Base-by-base conservation (phyloP, 176 grass and related monocot species). In the Oryza longistaminata region DNA sequence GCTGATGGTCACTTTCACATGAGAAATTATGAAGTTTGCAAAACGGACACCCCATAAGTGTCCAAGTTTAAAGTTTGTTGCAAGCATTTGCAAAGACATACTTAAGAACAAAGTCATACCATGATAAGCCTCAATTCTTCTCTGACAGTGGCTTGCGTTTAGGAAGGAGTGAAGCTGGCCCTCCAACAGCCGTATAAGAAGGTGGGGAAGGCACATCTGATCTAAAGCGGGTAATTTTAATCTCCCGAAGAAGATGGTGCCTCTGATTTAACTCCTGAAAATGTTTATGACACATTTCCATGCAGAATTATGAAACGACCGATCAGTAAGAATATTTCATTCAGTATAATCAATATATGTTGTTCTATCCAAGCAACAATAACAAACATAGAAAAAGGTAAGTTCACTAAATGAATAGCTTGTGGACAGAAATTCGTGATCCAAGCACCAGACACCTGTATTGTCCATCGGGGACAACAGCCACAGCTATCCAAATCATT, bases 51-150 rank as follows among this genome's bases (percentile, higher is more conserved):
- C n/a, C n/a, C n/a, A n/a, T 24, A 24, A 62, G 58, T 58, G 5
- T 16, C 0, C 52, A 21, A 55, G 21, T 61, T 10, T 37, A 37
- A 9, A 61, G 0, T 22, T 62, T 9, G n/a, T 10, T 22, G 58
- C 8, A 62, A 0, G 9, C 58, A 62, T n/a, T 24, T 0, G 7
- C 0, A 9, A 62, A 22, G 7, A 3, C n/a, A 62, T 24, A n/a
- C 13, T 62, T 62, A 0, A 62, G 58, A 62, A 62, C n/a, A n/a
- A 62, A 4, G 25, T 40, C 64, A 4, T 93, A 98, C 96, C 96
- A 99, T 88, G 60, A 99, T 96, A n/a, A 89, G 91, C 91, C 44
- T 99, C 93, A 49, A 96, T 71, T 99, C 93, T 91, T 96, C 76
- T 99, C 93, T 13, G 96, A 92, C 25, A 99, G 53, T 62, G 96